These are phyloP conservation scores for Crinitomyces ghanaensis DNA, from an alignment of 805 yeast genomes.

Conservation along the genomic window DNA sequence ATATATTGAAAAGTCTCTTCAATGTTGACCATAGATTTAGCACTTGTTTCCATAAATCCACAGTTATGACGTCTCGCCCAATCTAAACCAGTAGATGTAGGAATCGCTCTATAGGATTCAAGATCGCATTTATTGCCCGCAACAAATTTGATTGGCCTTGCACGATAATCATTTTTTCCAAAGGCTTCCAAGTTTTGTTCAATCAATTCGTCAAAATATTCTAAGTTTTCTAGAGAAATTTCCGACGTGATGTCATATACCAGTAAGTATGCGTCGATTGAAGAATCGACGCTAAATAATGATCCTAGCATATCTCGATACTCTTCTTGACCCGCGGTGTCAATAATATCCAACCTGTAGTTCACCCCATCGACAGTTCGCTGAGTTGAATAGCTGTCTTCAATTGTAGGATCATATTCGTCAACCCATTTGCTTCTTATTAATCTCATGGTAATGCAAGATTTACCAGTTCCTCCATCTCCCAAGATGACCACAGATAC, in stretches of 20 bases:
- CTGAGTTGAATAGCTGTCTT: constrained; percentile 18
- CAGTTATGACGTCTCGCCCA: constrained; percentile 52
- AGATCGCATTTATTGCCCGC: constrained; percentile 63
- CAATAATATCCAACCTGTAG: constrained; percentile 48
- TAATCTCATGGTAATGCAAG: constrained; percentile 25
- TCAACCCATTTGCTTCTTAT: constrained; percentile 27
- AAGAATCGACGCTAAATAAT: constrained; percentile 18
- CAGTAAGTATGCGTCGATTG: constrained; percentile 24
- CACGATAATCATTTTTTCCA: constrained; percentile 29
- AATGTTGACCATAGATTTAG: constrained; percentile 75
- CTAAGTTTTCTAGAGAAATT: constrained; percentile 22
- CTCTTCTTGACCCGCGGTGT: constrained; percentile 74
- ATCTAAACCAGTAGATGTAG: constrained; percentile 38
- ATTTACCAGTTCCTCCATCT: constrained; percentile 24
- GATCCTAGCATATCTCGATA: constrained; percentile 49
- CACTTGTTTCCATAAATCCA: constrained; percentile 80
- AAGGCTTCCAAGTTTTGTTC: constrained; percentile 61
- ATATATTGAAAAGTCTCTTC: constrained; percentile 62
- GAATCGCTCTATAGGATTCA: constrained; percentile 44
- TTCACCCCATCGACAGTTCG: constrained; percentile 35
- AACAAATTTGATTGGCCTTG: constrained; percentile 54
- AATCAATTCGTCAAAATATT: constrained; percentile 24
- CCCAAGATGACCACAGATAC: constrained; percentile 24
- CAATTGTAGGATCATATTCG: constrained; percentile 27
- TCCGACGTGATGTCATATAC: constrained; percentile 26